These are phyloP conservation scores for Pichia heedii DNA, from an alignment of 805 yeast species.

Conservation along the genomic window DNA sequence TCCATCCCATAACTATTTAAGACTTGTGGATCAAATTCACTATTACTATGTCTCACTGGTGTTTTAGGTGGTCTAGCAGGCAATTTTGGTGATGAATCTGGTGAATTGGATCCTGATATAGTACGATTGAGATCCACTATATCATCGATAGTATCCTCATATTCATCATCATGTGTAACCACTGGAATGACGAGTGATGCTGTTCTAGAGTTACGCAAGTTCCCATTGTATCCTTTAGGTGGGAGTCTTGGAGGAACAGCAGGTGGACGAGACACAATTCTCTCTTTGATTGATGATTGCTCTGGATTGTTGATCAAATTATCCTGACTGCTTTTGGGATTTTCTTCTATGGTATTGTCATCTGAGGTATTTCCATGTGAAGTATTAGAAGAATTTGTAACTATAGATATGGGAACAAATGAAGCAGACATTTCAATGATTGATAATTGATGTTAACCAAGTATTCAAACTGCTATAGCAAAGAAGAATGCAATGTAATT, in stretches of 20 bases:
- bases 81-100: background rate
- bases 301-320: background rate
- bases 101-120: background rate
- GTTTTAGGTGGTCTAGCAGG: constrained; percentile 3
- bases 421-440: too few relatives aligned
- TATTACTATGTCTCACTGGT: background rate
- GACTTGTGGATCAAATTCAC: background rate
- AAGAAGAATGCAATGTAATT: too few relatives aligned
- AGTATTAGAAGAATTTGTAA: too few relatives aligned
- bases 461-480: too few relatives aligned
- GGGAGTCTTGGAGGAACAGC: constrained; percentile 1
- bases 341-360: too few relatives aligned
- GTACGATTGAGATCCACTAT: background rate
- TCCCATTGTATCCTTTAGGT: background rate
- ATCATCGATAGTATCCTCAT: background rate
- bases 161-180: background rate
- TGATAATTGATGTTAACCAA: too few relatives aligned
- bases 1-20: constrained; percentile 10
- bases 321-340: too few relatives aligned
- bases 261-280: background rate
- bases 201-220: constrained; percentile 2
- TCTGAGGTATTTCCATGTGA: too few relatives aligned
- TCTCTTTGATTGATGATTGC: background rate
- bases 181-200: constrained; percentile 6
- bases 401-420: too few relatives aligned